Conservation (phyloP, 1,284 basidiomycete genomes). For the Fomitiporia mediterranea region DNA sequence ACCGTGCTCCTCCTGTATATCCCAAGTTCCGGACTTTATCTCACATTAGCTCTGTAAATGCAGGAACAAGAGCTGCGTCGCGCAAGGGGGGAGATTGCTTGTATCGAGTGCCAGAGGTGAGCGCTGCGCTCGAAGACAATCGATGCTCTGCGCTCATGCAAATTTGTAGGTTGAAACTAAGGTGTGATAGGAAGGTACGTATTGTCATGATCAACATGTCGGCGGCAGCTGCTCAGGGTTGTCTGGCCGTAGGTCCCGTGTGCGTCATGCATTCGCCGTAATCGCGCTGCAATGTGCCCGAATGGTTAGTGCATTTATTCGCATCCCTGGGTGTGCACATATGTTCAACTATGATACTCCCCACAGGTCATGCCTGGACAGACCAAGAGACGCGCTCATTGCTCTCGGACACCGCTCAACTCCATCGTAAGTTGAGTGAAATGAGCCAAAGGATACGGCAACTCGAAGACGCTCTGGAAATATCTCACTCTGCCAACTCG, state of each 20-base stretch:
- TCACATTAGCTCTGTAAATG: not conserved
- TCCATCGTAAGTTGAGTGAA: slow-evolving; percentile 57
- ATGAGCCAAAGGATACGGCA: slow-evolving; percentile 59
- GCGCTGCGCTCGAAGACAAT: slow-evolving; percentile 26
- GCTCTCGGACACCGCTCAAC: slow-evolving; percentile 67
- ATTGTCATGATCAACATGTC: slow-evolving; percentile 56
- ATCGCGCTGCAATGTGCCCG: slow-evolving; percentile 66
- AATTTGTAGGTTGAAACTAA: slow-evolving; percentile 56
- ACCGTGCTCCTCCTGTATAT: not conserved
- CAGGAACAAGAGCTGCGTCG: slow-evolving; percentile 20
- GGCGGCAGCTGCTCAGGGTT: slow-evolving; percentile 12
- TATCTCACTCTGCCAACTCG: slow-evolving; percentile 31
- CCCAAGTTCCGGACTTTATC: not conserved
- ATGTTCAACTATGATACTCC: not conserved
- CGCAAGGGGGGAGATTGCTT: slow-evolving; percentile 44
- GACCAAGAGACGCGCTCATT: slow-evolving; percentile 47
- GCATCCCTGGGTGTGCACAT: not conserved
- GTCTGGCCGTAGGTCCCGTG: slow-evolving; percentile 32
- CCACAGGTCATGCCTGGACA: slow-evolving; percentile 12
- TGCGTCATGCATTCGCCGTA: slow-evolving; percentile 36
- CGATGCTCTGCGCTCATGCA: slow-evolving; percentile 24
- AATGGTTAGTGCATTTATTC: slow-evolving; percentile 44
- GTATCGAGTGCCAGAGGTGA: slow-evolving; percentile 60
- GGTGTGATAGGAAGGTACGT: slow-evolving; percentile 73
- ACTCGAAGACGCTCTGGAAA: slow-evolving; percentile 60